Percentiles rank a stretch among this genome's conserved stretches.
Evolutionary conservation across 177 flowering plant species (phyloP).

Genomic region (Vitis hybrid): DNA sequence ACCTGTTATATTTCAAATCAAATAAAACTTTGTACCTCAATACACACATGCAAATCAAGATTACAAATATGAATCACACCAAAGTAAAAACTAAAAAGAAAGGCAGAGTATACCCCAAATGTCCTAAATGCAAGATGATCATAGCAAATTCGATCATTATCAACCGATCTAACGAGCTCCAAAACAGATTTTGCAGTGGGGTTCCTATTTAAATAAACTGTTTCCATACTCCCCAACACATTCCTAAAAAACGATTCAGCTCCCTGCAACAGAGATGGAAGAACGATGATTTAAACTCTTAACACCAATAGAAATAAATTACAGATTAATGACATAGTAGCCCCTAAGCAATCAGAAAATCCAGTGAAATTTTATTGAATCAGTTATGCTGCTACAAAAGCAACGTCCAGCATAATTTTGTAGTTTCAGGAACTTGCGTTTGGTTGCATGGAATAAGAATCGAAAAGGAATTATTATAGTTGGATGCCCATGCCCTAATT

Average conservation of each 20-base stretch:
- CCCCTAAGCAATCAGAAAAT: no score
- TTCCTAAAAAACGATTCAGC: slow-evolving; percentile 75
- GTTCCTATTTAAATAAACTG: slow-evolving; percentile 72
- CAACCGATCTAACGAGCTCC: slow-evolving; percentile 70
- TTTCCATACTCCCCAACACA: slow-evolving; percentile 65
- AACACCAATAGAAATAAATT: no score
- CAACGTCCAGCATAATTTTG: no score
- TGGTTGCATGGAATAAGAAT: no score
- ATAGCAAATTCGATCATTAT: slow-evolving; percentile 58
- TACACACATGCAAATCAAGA: neutral
- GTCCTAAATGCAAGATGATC: slow-evolving; percentile 93
- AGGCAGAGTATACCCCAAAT: slow-evolving; percentile 59
- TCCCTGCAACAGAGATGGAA: slow-evolving; percentile 40
- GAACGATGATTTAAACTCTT: no score
- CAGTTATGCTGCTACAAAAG: no score
- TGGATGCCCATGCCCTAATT: no score
- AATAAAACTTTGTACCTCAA: slow-evolving; percentile 1
- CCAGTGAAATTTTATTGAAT: no score
- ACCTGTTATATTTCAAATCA: slow-evolving; percentile 41
- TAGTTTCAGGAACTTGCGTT: no score
- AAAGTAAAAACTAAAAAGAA: neutral
- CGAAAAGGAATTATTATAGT: no score
- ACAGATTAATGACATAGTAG: no score
- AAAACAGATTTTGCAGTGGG: slow-evolving; percentile 79
- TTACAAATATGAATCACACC: neutral